Conservation (phyloP, 2,329 filamentous ascomycete species). For the Alternaria triticimaculans region DNA sequence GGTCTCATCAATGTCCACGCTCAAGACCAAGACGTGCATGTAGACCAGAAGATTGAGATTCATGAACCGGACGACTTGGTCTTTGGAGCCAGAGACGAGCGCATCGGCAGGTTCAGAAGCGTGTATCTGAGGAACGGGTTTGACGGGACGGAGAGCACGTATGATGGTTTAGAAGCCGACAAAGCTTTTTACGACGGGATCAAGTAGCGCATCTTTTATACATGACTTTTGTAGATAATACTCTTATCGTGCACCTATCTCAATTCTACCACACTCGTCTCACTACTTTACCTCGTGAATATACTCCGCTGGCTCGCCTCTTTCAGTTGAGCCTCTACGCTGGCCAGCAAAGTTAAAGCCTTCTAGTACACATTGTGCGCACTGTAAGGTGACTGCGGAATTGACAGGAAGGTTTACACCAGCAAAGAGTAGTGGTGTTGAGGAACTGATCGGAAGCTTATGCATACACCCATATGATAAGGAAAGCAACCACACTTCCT, state of each 20-base stretch:
- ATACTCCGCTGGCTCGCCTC: neutral
- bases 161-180: neutral
- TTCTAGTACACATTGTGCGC: neutral
- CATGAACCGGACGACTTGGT: conserved; percentile 31
- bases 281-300: neutral
- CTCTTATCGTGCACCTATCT: neutral
- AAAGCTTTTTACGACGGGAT: neutral
- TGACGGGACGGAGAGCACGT: conserved; percentile 26
- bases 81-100: conserved; percentile 21
- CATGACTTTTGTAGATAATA: neutral
- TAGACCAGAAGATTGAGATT: conserved; percentile 39
- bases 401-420: neutral
- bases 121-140: conserved; percentile 27
- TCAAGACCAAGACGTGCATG: conserved; percentile 23
- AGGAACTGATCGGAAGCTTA: neutral
- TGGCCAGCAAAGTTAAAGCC: neutral
- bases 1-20: conserved; percentile 39
- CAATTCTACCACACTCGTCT: neutral
- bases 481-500: neutral
- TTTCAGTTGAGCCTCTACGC: neutral
- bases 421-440: neutral
- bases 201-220: neutral
- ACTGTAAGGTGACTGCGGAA: neutral
- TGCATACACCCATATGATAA: neutral
- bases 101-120: conserved; percentile 28